Percentiles rank a stretch among this genome's conserved stretches.
Conservation (phyloP, 1,139 yeast species). For the Suhomyces coccinellae region DNA sequence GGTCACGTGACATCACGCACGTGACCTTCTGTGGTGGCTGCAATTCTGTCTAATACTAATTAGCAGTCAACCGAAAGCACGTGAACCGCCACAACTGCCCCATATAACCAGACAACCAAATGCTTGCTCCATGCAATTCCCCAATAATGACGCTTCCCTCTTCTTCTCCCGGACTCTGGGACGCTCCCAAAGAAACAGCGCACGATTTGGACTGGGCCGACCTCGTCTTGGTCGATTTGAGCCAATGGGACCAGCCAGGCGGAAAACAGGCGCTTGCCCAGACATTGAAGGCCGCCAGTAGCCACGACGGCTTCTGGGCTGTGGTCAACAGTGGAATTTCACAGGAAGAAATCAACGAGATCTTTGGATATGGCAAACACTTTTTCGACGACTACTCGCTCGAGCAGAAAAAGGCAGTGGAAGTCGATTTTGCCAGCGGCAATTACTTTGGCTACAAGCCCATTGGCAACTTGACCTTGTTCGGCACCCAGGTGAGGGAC, state of each 20-base stretch:
- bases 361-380: slow-evolving; percentile 30
- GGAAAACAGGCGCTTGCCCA: slow-evolving; percentile 30
- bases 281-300: slow-evolving; percentile 27
- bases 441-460: slow-evolving; percentile 36
- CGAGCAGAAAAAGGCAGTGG: slow-evolving; percentile 28
- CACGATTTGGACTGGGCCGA: slow-evolving; percentile 36
- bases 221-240: slow-evolving; percentile 28
- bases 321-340: slow-evolving; percentile 28
- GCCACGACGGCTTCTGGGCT: slow-evolving; percentile 36
- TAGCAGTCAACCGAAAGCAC: not conserved
- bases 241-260: slow-evolving; percentile 28
- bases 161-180: slow-evolving; percentile 21
- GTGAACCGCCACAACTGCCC: not conserved
- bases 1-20: not conserved
- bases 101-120: not conserved
- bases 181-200: slow-evolving; percentile 27
- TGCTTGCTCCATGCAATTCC: not conserved
- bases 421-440: slow-evolving; percentile 30
- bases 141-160: not conserved
- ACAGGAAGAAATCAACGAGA: slow-evolving; percentile 27
- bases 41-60: not conserved
- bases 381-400: slow-evolving; percentile 28
- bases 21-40: not conserved
- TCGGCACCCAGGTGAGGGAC: slow-evolving; percentile 31
- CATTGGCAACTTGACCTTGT: slow-evolving; percentile 26